Evolutionary conservation across 208 protist species (phyloP).

Genomic region (Trypanosomatidae sp.): DNA sequence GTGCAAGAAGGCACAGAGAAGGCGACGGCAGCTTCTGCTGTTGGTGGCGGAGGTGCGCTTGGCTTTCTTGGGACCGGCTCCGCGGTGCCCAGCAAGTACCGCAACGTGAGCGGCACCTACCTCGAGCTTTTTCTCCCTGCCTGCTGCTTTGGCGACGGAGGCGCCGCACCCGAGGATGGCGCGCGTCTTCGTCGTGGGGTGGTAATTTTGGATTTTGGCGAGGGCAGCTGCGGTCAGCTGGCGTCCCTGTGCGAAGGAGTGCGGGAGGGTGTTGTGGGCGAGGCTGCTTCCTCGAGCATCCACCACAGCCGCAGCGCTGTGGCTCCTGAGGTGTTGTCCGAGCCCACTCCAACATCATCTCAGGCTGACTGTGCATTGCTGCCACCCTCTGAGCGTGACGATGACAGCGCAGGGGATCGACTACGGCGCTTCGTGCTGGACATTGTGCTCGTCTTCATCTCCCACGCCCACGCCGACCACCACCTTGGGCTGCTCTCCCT

Average conservation of each 20-base stretch:
- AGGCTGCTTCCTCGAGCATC: not conserved
- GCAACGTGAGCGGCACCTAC: slow-evolving; percentile 83
- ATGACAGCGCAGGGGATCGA: slow-evolving; percentile 4
- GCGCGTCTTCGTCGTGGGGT: slow-evolving; percentile 33
- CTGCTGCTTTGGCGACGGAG: slow-evolving; percentile 25
- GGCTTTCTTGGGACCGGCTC: slow-evolving; percentile 88
- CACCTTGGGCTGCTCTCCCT: slow-evolving; percentile 81
- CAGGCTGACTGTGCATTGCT: too few relatives aligned
- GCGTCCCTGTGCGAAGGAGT: slow-evolving; percentile 32
- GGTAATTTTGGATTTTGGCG: slow-evolving; percentile 85
- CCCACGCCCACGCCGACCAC: slow-evolving; percentile 89
- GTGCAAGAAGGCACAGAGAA: not conserved
- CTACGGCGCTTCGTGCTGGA: slow-evolving; percentile 44
- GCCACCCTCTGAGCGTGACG: not conserved
- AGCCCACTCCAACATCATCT: too few relatives aligned
- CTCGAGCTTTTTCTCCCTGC: slow-evolving; percentile 52
- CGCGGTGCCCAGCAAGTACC: slow-evolving; percentile 88
- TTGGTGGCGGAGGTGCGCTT: slow-evolving; percentile 43
- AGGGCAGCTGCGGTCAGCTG: slow-evolving; percentile 78
- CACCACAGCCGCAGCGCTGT: too few relatives aligned
- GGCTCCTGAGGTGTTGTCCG: too few relatives aligned
- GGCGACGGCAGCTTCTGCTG: not conserved
- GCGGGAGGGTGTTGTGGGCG: slow-evolving; percentile 6
- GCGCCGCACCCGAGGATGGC: not conserved
- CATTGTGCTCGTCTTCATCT: slow-evolving; percentile 81